Evolutionary conservation across 2,329 filamentous ascomycete species (phyloP).

Genomic region (Beauveria sp.): DNA sequence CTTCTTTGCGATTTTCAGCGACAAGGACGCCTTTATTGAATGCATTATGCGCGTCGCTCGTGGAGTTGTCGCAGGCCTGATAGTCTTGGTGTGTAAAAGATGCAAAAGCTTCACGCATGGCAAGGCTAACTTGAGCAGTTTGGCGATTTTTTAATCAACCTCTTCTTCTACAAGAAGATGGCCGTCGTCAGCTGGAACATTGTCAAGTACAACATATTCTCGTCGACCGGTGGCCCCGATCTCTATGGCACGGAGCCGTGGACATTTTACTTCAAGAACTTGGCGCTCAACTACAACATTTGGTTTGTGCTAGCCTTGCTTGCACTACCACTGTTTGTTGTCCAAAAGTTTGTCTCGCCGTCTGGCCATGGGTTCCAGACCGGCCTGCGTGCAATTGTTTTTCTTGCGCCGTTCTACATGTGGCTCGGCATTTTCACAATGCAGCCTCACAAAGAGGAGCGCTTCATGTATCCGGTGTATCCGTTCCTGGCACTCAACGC

Average conservation of each 20-base stretch:
- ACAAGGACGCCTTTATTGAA: conserved; percentile 52
- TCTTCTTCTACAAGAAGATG: conserved; percentile 76
- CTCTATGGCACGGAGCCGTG: conserved; percentile 95
- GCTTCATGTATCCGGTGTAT: conserved; percentile 97
- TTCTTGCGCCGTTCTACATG: conserved; percentile 82
- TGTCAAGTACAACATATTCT: conserved; percentile 91
- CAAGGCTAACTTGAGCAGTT: conserved; percentile 38
- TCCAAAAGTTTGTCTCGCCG: conserved; percentile 61
- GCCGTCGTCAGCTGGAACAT: conserved; percentile 85
- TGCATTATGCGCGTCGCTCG: conserved; percentile 55
- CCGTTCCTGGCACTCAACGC: conserved; percentile 86
- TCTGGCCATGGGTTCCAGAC: conserved; percentile 59
- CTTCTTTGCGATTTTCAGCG: conserved; percentile 46
- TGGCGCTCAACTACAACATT: conserved; percentile 89
- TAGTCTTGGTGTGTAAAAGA: conserved; percentile 55
- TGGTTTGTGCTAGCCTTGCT: conserved; percentile 79
- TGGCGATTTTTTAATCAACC: conserved; percentile 64
- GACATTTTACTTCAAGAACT: conserved; percentile 92
- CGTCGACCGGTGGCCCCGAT: conserved; percentile 71
- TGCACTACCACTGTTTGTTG: conserved; percentile 64
- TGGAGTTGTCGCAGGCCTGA: conserved; percentile 57
- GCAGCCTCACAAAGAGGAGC: conserved; percentile 95
- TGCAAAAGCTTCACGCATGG: not conserved
- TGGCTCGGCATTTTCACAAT: conserved; percentile 88
- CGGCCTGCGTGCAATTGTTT: conserved; percentile 66